Evolutionary conservation across 371 early-diverging fungal species (phyloP).

Genomic region (Rhizopus stolonifer): DNA sequence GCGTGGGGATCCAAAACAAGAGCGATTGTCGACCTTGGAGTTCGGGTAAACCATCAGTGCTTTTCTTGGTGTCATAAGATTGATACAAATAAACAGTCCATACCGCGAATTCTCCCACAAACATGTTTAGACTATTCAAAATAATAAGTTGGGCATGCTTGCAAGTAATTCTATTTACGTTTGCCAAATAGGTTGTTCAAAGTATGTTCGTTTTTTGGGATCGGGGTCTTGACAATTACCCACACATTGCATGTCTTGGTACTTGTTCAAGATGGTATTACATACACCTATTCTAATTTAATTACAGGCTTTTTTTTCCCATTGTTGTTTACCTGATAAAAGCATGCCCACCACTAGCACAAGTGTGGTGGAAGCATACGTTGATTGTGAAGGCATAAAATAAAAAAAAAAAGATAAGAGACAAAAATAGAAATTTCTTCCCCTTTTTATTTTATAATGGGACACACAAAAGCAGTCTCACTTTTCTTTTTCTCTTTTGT

Average conservation of each 20-base stretch:
- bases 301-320: too few species aligned
- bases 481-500: too few species aligned
- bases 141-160: too few species aligned
- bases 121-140: conserved; percentile 77
- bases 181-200: conserved; percentile 98
- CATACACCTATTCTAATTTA: conserved; percentile 44
- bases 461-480: too few species aligned
- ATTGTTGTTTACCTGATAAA: conserved; percentile 63
- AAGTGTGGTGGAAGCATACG: conserved; percentile 6
- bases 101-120: conserved; percentile 81
- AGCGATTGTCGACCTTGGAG: conserved; percentile 54
- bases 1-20: conserved; percentile 86
- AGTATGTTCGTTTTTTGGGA: conserved; percentile 66
- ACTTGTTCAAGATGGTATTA: conserved; percentile 83
- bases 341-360: conserved; percentile 76
- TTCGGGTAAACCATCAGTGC: too few species aligned
- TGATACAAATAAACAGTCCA: conserved; percentile 46
- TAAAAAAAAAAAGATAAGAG: not conserved
- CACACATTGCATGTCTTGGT: conserved; percentile 89
- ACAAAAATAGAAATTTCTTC: not conserved
- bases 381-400: not conserved
- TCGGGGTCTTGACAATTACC: conserved; percentile 82
- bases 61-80: conserved; percentile 19
- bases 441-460: too few species aligned
- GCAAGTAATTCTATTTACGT: conserved; percentile 64